Evolutionary conservation across 352 stramenopile genomes (phyloP).

Genomic region (Peronospora belbahrii): DNA sequence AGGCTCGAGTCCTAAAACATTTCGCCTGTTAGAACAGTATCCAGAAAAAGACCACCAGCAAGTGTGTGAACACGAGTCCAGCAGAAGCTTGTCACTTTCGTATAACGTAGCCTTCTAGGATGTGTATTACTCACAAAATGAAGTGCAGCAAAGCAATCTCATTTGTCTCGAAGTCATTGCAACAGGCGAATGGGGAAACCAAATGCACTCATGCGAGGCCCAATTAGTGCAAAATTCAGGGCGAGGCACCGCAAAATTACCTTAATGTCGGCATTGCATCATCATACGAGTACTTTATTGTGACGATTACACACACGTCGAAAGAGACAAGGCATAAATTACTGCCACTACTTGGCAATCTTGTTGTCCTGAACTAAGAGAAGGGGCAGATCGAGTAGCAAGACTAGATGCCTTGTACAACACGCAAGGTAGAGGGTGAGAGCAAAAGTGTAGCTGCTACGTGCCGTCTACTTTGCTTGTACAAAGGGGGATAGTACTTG

Average conservation of each 20-base stretch:
- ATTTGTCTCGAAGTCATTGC: slow-evolving; percentile 24
- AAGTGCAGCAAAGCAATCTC: slow-evolving; percentile 42
- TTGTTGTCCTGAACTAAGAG: slow-evolving; percentile 23
- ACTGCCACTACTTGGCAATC: slow-evolving; percentile 42
- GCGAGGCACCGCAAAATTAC: slow-evolving; percentile 64
- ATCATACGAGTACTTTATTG: slow-evolving; percentile 6
- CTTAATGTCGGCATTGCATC: slow-evolving; percentile 34
- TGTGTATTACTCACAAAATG: slow-evolving; percentile 67
- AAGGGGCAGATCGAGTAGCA: too few species aligned
- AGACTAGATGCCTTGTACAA: too few species aligned
- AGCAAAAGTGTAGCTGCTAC: too few species aligned
- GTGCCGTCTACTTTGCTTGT: too few species aligned
- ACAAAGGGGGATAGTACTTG: too few species aligned
- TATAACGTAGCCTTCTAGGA: slow-evolving; percentile 53
- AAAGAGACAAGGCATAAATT: slow-evolving; percentile 65
- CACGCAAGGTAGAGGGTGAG: too few species aligned
- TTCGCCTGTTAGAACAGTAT: slow-evolving; percentile 61
- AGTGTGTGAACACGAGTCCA: slow-evolving; percentile 48
- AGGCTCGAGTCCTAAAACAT: slow-evolving; percentile 5
- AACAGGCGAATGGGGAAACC: slow-evolving; percentile 20
- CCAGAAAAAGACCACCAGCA: slow-evolving; percentile 40
- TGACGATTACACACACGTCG: slow-evolving; percentile 26
- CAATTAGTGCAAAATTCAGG: slow-evolving; percentile 29
- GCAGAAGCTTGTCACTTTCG: slow-evolving; percentile 53
- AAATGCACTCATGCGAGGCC: slow-evolving; percentile 16